Base-by-base conservation (phyloP, 345 rosid genomes). In the Pistacia integerrima region DNA sequence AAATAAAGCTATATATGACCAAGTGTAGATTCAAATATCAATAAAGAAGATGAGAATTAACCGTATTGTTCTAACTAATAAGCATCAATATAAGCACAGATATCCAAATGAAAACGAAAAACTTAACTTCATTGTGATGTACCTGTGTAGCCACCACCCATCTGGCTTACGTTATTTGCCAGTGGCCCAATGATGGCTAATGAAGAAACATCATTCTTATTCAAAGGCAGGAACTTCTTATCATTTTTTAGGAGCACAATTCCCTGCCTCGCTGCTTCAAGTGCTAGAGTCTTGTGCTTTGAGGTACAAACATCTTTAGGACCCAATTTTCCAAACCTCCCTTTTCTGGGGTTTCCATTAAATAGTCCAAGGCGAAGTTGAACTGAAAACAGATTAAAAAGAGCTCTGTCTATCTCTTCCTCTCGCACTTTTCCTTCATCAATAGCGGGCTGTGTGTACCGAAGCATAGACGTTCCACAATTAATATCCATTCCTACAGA, bases 231-330 rank as follows among this genome's bases (percentile, higher is more conserved):
- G 74, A 91, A 80, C 60, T 81, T 84, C 33, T 86, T 83, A 64
- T 88, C 87, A 62, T 96, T 96, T 88, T 92, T 96, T 67, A 96
- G 84, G 69, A 96, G 99, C 62, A 96, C 98, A 77, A 92, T 92
- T 77, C 99, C 99, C 84, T 93, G 92, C 78, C 86, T 88, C 14
- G 95, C 92, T 75, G 93, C 93, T 82, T 96, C 98, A 68, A 92
- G 81, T 41, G 99, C 99, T 72, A 93, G 85, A 10, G 62, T 75
- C 76, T 85, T 88, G 80, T 93, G 97, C 82, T 78, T 86, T 57
- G 85, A 62, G 63, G 88, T 87, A 82, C 99, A 96, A 44, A 91
- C 85, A 77, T 88, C 86, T 41, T 83, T 77, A 78, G 88, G 79
- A 70, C 96, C 93, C 82, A 91, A 71, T 59, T 84, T 89, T 14